These are phyloP conservation scores for Anethum foeniculum DNA, from an alignment of 140 eudicot genomes.

Conservation along the genomic window DNA sequence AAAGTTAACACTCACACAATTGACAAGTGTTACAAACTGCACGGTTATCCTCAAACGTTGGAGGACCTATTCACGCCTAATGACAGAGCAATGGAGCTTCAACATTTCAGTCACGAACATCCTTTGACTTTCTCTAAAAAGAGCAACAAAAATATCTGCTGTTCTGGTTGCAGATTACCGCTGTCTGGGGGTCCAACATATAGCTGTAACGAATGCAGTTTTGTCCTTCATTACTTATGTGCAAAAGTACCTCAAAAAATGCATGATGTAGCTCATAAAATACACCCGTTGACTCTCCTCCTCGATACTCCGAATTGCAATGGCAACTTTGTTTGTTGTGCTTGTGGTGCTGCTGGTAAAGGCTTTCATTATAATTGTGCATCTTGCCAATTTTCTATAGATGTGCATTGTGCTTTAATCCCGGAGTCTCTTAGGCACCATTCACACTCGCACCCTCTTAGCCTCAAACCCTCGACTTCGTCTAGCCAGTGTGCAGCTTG, in stretches of 20 bases:
- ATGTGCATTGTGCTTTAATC: slow-evolving; percentile 11
- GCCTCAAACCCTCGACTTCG: slow-evolving; percentile 1
- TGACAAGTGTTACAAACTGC: slow-evolving; percentile 5
- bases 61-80: neutral
- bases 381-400: slow-evolving; percentile 8
- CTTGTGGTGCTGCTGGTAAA: slow-evolving; percentile 7
- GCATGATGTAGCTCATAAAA: slow-evolving; percentile 5
- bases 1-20: slow-evolving; percentile 4
- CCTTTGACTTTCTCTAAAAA: neutral
- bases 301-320: neutral
- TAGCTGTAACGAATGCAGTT: slow-evolving; percentile 4
- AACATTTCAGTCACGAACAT: slow-evolving; percentile 16
- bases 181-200: neutral
- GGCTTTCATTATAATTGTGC: slow-evolving; percentile 6
- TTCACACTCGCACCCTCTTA: slow-evolving; percentile 8
- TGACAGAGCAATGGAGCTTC: slow-evolving; percentile 5
- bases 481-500: slow-evolving; percentile 4
- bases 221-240: slow-evolving; percentile 7
- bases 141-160: neutral
- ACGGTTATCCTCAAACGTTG: slow-evolving; percentile 2
- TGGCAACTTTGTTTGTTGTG: slow-evolving; percentile 2
- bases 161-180: slow-evolving; percentile 1
- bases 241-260: slow-evolving; percentile 9
- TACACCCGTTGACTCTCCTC: slow-evolving; percentile 12
- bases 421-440: slow-evolving; percentile 7